Conservation (phyloP, 805 yeast genomes). For the Nakazawaea molendinolei region DNA sequence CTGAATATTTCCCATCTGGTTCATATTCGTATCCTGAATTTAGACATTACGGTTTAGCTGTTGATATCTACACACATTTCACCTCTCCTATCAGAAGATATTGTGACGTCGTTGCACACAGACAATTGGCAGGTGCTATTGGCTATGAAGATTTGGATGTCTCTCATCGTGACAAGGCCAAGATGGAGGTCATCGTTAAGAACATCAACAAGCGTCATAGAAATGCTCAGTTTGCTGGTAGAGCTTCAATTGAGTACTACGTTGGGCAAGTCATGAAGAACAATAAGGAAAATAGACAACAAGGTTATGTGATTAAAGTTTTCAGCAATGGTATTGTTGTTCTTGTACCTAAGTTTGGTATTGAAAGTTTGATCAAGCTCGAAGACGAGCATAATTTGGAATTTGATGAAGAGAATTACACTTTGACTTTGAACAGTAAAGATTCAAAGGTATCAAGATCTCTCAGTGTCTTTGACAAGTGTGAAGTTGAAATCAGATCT, state of each 20-base stretch:
- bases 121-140: conserved; percentile 97
- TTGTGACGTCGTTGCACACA: conserved; percentile 95
- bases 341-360: conserved; percentile 91
- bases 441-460: conserved; percentile 37
- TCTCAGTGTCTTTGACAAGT: conserved; percentile 71
- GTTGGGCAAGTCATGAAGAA: conserved; percentile 97
- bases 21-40: conserved; percentile 85
- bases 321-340: conserved; percentile 94
- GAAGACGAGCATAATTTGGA: conserved; percentile 61
- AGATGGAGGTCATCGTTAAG: conserved; percentile 82
- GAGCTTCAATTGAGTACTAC: conserved; percentile 95
- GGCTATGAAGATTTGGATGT: conserved; percentile 82
- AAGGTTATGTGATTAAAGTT: conserved; percentile 88
- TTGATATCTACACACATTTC: conserved; percentile 95
- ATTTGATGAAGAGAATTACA: conserved; percentile 75
- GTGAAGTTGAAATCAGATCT: conserved; percentile 75
- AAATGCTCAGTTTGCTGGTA: conserved; percentile 97
- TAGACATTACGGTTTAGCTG: conserved; percentile 95
- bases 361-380: conserved; percentile 84
- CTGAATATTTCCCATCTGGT: conserved; percentile 93
- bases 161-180: conserved; percentile 78
- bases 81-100: conserved; percentile 97
- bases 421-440: conserved; percentile 48
- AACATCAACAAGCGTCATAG: conserved; percentile 93
- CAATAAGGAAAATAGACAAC: conserved; percentile 62